Percentiles rank a stretch among this genome's conserved stretches.
Conservation (phyloP, 139 green algal species). For the Chlorella sp. region DNA sequence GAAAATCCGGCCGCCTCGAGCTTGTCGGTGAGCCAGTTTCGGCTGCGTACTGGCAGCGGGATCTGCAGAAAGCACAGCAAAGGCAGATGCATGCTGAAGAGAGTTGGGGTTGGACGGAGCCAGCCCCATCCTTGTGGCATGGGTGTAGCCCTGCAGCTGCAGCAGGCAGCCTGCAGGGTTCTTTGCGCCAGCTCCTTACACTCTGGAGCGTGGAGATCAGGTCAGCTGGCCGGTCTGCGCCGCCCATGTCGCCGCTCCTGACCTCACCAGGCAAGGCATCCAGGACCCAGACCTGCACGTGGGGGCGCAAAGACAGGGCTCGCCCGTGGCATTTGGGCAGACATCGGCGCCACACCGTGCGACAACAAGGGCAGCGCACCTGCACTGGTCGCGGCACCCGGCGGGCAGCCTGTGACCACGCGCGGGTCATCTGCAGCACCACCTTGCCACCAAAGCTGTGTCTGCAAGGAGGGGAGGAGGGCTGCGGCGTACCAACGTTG, state of each 20-base stretch:
- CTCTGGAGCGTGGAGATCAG: constrained; percentile 79
- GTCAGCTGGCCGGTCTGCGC: constrained; percentile 75
- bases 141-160: too few species aligned
- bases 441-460: constrained; percentile 96
- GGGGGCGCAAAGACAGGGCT: neutral
- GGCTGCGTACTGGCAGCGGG: constrained; percentile 63
- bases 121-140: too few species aligned
- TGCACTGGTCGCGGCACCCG: constrained; percentile 83
- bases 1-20: constrained; percentile 53
- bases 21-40: constrained; percentile 59
- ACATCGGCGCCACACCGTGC: neutral
- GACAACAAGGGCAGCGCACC: constrained; percentile 46
- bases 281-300: constrained; percentile 94
- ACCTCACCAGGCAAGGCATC: constrained; percentile 89
- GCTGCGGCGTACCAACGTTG: too few species aligned
- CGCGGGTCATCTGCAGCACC: constrained; percentile 88
- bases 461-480: too few species aligned
- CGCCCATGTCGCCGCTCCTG: constrained; percentile 49
- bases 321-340: neutral
- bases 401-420: constrained; percentile 67
- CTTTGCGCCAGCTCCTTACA: constrained; percentile 19
- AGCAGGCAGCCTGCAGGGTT: too few species aligned
- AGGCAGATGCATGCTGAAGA: too few species aligned
- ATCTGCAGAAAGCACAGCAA: too few species aligned
- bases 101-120: too few species aligned